These are phyloP conservation scores for Colletotrichum somersetense DNA, from an alignment of 2,329 filamentous ascomycete species.

Conservation along the genomic window DNA sequence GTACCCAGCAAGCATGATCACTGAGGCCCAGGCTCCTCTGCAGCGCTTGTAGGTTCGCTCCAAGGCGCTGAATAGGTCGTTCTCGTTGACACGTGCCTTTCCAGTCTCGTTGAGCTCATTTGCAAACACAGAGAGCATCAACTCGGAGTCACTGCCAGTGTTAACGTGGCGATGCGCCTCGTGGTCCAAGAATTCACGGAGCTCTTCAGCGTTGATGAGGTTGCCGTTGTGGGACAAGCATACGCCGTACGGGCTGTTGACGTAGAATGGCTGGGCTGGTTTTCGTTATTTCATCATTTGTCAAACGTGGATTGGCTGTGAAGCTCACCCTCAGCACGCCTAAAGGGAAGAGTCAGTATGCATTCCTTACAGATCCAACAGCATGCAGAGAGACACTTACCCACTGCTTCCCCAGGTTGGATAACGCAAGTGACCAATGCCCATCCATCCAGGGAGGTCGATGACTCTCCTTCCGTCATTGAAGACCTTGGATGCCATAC, in stretches of 20 bases:
- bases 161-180: conserved; percentile 87
- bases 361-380: background rate
- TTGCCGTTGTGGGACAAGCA: conserved; percentile 84
- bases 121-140: conserved; percentile 72
- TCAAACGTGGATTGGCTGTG: background rate
- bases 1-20: conserved; percentile 84
- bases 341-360: background rate
- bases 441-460: conserved; percentile 36
- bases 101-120: conserved; percentile 83
- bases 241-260: conserved; percentile 64
- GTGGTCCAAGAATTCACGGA: conserved; percentile 79
- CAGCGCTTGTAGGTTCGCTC: conserved; percentile 79
- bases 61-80: conserved; percentile 81
- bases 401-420: conserved; percentile 81
- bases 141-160: conserved; percentile 34
- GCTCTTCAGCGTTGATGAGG: conserved; percentile 79
- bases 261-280: conserved; percentile 79
- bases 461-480: conserved; percentile 73
- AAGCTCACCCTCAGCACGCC: conserved; percentile 3
- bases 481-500: conserved; percentile 88
- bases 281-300: conserved; percentile 77
- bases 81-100: conserved; percentile 82
- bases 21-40: conserved; percentile 82
- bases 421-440: conserved; percentile 85
- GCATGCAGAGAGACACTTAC: background rate